A percentile compares a stretch with the other conserved stretches of the same genome.
Evolutionary conservation across 306 rosid species (phyloP).

Genomic region (Sesbania bispinosa): DNA sequence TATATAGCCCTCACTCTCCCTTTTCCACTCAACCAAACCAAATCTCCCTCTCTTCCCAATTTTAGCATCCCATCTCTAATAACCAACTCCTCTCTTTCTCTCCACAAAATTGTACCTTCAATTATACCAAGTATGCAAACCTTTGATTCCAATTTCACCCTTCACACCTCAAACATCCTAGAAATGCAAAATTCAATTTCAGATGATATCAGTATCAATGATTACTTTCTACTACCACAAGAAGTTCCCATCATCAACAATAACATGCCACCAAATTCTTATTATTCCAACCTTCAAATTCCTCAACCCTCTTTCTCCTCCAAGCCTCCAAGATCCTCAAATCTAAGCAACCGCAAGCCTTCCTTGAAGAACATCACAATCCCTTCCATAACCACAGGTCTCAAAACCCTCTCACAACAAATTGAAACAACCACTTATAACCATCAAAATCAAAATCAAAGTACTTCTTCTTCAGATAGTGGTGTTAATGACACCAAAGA

Average conservation of each 20-base stretch:
- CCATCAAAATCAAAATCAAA: background rate
- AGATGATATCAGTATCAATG: background rate
- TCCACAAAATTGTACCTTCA: background rate
- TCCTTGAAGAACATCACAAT: constrained; percentile 35
- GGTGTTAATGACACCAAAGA: background rate
- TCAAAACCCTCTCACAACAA: background rate
- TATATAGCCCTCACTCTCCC: constrained; percentile 24
- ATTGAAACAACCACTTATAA: background rate
- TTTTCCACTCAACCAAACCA: constrained; percentile 30
- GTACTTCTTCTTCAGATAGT: background rate
- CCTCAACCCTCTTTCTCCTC: constrained; percentile 1
- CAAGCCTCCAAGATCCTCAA: constrained; percentile 36
- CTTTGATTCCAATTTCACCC: constrained; percentile 14
- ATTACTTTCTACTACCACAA: constrained; percentile 12
- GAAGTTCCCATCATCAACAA: background rate
- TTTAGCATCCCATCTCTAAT: background rate
- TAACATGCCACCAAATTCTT: background rate
- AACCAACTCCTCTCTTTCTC: background rate
- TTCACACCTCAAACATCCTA: background rate
- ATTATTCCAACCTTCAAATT: background rate
- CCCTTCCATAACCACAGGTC: constrained; percentile 24
- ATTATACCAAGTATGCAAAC: constrained; percentile 6
- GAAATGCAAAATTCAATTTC: background rate
- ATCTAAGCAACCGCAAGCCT: constrained; percentile 36
- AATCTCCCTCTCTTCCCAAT: background rate